phyloP scores from a whole-genome alignment of 2,329 filamentous ascomycete species.

The Amylocarpus encephaloides region DNA sequence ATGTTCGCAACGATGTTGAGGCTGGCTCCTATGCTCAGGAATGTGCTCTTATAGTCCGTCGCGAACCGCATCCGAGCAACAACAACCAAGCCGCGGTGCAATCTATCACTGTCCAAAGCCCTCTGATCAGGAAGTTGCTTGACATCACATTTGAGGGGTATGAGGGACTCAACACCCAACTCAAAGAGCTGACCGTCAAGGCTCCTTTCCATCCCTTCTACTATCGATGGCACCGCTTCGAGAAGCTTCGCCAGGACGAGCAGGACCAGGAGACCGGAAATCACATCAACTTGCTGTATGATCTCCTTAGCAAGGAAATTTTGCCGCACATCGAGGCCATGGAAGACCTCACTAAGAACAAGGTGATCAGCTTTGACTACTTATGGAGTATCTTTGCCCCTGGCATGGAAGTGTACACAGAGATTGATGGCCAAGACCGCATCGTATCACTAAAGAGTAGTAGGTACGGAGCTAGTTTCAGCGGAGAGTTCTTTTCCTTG shows the following conservation, averaged over 20 bases:
- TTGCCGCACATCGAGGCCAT: conserved; percentile 43
- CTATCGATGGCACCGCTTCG: conserved; percentile 54
- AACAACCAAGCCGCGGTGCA: conserved; percentile 21
- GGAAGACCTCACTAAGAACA: conserved; percentile 46
- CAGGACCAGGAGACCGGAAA: conserved; percentile 39
- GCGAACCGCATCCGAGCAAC: conserved; percentile 17
- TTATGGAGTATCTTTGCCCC: conserved; percentile 39
- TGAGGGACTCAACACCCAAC: conserved; percentile 28
- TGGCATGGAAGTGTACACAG: conserved; percentile 17
- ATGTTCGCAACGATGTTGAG: conserved; percentile 10
- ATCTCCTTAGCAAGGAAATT: conserved; percentile 45
- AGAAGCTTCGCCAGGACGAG: conserved; percentile 36
- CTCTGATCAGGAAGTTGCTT: conserved; percentile 30
- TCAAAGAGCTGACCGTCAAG: conserved; percentile 39
- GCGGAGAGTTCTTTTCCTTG: conserved; percentile 14
- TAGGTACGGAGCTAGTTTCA: conserved; percentile 20
- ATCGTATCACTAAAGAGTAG: conserved; percentile 16
- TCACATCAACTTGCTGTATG: conserved; percentile 42
- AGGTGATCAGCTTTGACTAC: conserved; percentile 47
- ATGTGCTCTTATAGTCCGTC: conserved; percentile 24
- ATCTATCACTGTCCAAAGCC: conserved; percentile 33
- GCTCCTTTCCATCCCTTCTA: conserved; percentile 59
- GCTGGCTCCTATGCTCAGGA: conserved; percentile 11
- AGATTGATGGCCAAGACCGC: conserved; percentile 16
- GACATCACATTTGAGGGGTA: conserved; percentile 30